Percentiles rank a stretch among this genome's conserved stretches.
Evolutionary conservation across 257 asterid species (phyloP).

Genomic region (Solanum chiquidenum): DNA sequence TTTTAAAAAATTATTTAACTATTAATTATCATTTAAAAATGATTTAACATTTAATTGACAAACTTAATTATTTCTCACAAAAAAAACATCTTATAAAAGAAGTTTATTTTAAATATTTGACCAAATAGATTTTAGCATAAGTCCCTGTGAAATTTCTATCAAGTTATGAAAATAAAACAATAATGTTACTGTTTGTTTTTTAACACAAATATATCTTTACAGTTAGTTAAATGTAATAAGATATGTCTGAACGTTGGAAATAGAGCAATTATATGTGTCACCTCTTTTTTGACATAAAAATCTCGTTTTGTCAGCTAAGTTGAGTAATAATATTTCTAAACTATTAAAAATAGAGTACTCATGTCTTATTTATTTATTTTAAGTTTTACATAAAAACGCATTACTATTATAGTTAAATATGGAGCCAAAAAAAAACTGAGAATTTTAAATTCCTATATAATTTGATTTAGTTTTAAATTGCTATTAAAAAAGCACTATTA

Average conservation of each 20-base stretch:
- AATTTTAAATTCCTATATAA: too few relatives aligned
- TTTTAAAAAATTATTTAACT: not conserved
- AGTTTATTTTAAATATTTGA: not conserved
- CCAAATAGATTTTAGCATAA: not conserved
- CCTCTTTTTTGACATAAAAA: not conserved
- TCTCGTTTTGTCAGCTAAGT: not conserved
- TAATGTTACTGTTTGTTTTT: not conserved
- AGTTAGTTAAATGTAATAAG: not conserved
- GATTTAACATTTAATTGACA: not conserved
- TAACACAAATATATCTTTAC: not conserved
- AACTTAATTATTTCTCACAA: not conserved
- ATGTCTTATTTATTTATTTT: too few relatives aligned
- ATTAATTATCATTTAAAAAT: not conserved
- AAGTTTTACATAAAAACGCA: too few relatives aligned
- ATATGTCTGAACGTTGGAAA: not conserved
- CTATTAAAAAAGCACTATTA: not conserved
- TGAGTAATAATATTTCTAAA: not conserved
- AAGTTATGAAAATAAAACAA: not conserved
- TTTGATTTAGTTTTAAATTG: not conserved
- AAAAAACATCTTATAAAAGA: not conserved
- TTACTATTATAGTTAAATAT: too few relatives aligned
- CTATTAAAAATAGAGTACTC: too few relatives aligned
- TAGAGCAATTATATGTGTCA: not conserved
- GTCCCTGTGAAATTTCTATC: not conserved
- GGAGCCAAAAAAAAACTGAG: too few relatives aligned